Evolutionary conservation across 176 grass and related monocot genomes (phyloP).

Genomic region (Cocos nucifera): DNA sequence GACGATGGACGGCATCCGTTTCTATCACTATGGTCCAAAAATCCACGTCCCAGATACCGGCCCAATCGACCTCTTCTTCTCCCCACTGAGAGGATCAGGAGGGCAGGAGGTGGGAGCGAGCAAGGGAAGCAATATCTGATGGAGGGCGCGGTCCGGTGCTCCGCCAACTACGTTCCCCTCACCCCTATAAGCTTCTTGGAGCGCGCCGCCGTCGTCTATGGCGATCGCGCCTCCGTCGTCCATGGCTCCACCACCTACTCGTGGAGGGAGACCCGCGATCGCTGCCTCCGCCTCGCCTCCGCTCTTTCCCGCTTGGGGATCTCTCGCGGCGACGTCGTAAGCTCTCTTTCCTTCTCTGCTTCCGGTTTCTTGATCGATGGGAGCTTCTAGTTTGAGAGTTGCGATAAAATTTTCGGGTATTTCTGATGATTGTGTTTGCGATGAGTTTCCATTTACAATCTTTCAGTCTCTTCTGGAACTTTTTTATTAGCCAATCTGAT

Average conservation of each 20-base stretch:
- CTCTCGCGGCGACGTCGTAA: slow-evolving; percentile 51
- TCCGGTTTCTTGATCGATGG: not conserved
- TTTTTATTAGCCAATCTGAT: no score
- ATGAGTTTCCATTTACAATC: no score
- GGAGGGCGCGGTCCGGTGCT: slow-evolving; percentile 56
- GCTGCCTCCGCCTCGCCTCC: slow-evolving; percentile 72
- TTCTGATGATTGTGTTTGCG: no score
- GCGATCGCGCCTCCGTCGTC: slow-evolving; percentile 34
- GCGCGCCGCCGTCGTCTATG: slow-evolving; percentile 64
- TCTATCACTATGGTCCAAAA: no score
- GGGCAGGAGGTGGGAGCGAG: no score
- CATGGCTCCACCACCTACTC: slow-evolving; percentile 29
- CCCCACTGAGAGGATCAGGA: no score
- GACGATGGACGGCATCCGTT: no score
- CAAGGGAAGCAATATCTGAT: not conserved
- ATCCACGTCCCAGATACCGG: no score
- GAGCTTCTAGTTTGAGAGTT: no score
- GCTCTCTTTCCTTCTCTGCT: not conserved
- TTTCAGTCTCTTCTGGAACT: no score
- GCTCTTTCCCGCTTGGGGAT: slow-evolving; percentile 47
- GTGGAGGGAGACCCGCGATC: slow-evolving; percentile 52
- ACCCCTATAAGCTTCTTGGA: slow-evolving; percentile 80
- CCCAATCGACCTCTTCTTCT: no score
- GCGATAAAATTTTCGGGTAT: no score
- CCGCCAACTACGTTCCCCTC: slow-evolving; percentile 79